A percentile compares a stretch with the other conserved stretches of the same genome.
Evolutionary conservation across 345 rosid species (phyloP).

Genomic region (Gossypium thurberi): DNA sequence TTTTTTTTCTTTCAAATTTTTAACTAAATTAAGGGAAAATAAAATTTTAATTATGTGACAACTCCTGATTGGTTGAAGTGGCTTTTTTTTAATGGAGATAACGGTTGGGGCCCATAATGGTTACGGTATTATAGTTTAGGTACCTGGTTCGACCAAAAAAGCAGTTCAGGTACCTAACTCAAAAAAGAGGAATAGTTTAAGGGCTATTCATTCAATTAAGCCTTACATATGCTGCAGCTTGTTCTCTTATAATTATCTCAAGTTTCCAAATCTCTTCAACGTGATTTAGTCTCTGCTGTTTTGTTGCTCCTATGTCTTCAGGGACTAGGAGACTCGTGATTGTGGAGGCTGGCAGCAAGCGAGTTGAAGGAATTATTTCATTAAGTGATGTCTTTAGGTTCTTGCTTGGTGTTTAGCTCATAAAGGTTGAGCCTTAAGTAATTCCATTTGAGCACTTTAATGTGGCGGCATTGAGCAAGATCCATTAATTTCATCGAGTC

Average conservation of each 20-base stretch:
- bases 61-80: no score
- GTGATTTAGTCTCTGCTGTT: neutral
- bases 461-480: conserved; percentile 13
- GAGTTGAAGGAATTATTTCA: conserved; percentile 77
- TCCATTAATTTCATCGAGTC: conserved; percentile 6
- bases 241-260: neutral
- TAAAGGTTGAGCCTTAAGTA: neutral
- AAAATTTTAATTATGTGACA: no score
- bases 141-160: no score
- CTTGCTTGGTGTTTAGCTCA: conserved; percentile 50
- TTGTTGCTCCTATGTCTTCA: conserved; percentile 16
- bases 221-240: neutral
- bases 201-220: no score
- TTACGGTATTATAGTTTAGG: no score
- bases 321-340: conserved; percentile 68
- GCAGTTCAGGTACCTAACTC: no score
- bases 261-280: neutral
- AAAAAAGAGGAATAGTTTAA: no score
- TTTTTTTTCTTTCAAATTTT: no score
- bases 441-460: neutral
- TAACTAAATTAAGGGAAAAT: no score
- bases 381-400: conserved; percentile 63
- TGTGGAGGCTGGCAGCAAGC: conserved; percentile 85
- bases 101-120: no score
- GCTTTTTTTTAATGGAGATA: no score